phyloP scores from a whole-genome alignment of 352 stramenopile species.

The Stephanocyclus meneghinianus region DNA sequence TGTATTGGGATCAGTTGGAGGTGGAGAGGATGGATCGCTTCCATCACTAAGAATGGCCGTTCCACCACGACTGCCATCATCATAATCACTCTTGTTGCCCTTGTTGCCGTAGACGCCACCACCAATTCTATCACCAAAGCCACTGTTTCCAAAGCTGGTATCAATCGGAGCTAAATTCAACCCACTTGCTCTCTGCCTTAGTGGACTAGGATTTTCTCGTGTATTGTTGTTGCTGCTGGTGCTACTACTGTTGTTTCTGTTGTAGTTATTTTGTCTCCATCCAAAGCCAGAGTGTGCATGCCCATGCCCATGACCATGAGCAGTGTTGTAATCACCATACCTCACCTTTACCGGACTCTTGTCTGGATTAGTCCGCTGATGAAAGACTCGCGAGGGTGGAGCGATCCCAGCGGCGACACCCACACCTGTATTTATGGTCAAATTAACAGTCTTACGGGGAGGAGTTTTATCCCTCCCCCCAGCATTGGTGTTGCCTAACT shows the following conservation, averaged over 20 bases:
- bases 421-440: too few species aligned
- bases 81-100: too few species aligned
- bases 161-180: constrained; percentile 15
- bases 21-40: neutral
- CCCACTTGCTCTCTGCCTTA: constrained; percentile 9
- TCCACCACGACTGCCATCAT: neutral
- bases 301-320: too few species aligned
- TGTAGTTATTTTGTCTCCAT: neutral
- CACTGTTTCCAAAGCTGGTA: constrained; percentile 11
- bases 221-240: neutral
- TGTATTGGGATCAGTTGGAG: neutral
- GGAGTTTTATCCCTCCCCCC: constrained; percentile 2
- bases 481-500: neutral
- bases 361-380: neutral
- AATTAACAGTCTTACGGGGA: neutral
- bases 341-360: constrained; percentile 2
- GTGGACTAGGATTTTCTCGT: constrained; percentile 3
- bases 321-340: neutral
- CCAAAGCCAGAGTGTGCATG: neutral
- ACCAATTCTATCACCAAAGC: neutral
- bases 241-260: neutral
- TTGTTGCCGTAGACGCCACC: too few species aligned
- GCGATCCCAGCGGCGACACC: neutral
- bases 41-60: neutral
- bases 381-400: constrained; percentile 10